Evolutionary conservation across 208 protist species (phyloP).

Genomic region (Trypanosoma avium): DNA sequence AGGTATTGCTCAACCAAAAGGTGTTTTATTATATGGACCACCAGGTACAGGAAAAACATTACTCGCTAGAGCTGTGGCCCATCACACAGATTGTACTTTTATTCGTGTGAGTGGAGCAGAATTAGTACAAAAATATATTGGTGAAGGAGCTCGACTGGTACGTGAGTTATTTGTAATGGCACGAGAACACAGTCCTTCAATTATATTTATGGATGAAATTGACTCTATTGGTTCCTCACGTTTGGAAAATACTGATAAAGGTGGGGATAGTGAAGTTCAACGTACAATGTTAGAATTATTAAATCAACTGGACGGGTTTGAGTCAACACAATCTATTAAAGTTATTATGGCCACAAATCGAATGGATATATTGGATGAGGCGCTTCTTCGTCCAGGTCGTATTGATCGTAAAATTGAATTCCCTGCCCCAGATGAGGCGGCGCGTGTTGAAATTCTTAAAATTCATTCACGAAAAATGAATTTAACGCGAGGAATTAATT

Average conservation of each 20-base stretch:
- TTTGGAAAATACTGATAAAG: conserved; percentile 81
- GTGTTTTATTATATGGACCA: conserved; percentile 98
- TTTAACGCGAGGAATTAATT: conserved; percentile 98
- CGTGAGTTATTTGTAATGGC: conserved; percentile 99
- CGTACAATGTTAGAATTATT: conserved; percentile 99
- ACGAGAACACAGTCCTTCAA: conserved; percentile 98
- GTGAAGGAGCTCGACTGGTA: conserved; percentile 99
- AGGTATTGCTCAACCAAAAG: conserved; percentile 99
- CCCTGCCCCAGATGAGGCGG: conserved; percentile 93
- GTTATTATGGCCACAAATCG: conserved; percentile 99
- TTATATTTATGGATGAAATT: conserved; percentile 99
- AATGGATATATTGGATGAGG: conserved; percentile 99
- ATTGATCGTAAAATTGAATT: conserved; percentile 99
- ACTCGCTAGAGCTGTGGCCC: conserved; percentile 98
- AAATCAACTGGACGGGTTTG: conserved; percentile 99
- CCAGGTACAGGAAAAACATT: conserved; percentile 98
- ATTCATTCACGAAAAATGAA: conserved; percentile 99
- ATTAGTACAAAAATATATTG: conserved; percentile 99
- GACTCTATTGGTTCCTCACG: conserved; percentile 98
- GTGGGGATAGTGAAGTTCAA: conserved; percentile 97
- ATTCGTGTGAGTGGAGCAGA: conserved; percentile 99
- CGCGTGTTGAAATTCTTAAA: conserved; percentile 98
- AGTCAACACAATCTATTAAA: conserved; percentile 99
- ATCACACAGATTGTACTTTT: conserved; percentile 99
- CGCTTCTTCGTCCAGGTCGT: conserved; percentile 98